A percentile compares a stretch with the other conserved stretches of the same genome.
These are phyloP conservation scores for Agaricus sinodeliciosus DNA, from an alignment of 768 basidiomycete genomes.

Conservation along the genomic window DNA sequence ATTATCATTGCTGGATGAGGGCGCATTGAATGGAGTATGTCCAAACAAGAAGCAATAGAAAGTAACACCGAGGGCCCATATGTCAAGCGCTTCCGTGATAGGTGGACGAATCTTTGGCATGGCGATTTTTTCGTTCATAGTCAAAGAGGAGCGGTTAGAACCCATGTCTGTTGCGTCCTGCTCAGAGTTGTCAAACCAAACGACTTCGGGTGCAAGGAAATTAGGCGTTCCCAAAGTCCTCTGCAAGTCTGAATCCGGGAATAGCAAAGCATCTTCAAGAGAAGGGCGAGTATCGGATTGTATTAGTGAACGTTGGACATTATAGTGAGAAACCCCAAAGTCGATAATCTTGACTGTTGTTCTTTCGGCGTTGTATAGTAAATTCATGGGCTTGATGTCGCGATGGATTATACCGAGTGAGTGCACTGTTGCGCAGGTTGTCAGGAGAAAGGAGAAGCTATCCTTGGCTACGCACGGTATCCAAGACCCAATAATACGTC, in stretches of 20 bases:
- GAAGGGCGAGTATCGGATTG: conserved; percentile 7
- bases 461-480: conserved; percentile 28
- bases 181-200: conserved; percentile 32
- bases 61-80: conserved; percentile 42
- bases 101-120: conserved; percentile 26
- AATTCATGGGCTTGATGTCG: conserved; percentile 87
- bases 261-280: conserved; percentile 24
- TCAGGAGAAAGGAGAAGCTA: neutral
- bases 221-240: conserved; percentile 36
- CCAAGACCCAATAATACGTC: conserved; percentile 37
- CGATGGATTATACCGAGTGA: conserved; percentile 68
- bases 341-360: conserved; percentile 83
- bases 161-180: conserved; percentile 14
- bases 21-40: conserved; percentile 33
- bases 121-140: conserved; percentile 12
- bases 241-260: conserved; percentile 30
- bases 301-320: conserved; percentile 6
- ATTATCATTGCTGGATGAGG: conserved; percentile 27
- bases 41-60: conserved; percentile 42
- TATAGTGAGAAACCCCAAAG: conserved; percentile 55
- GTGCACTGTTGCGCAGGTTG: conserved; percentile 24
- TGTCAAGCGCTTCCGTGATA: conserved; percentile 39
- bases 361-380: conserved; percentile 49
- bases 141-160: conserved; percentile 11
- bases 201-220: conserved; percentile 39